phyloP scores from a whole-genome alignment of 2,329 filamentous ascomycete genomes.

The Corynespora cassiicola region DNA sequence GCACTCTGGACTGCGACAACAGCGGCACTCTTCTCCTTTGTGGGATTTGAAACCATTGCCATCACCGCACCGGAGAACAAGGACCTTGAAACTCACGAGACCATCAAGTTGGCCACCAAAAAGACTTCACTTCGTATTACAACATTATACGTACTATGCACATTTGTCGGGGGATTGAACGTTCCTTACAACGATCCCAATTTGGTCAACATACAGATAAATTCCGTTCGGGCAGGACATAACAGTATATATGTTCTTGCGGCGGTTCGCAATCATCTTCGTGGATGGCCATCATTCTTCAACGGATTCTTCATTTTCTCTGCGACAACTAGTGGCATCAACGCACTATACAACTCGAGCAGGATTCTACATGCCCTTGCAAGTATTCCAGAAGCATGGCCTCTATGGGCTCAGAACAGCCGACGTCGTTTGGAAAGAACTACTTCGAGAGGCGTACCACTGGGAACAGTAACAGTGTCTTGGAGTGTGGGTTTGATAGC shows the following conservation, averaged over 20 bases:
- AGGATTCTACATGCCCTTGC: constrained; percentile 53
- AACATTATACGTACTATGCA: constrained; percentile 51
- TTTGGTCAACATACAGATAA: constrained; percentile 33
- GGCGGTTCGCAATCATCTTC: constrained; percentile 47
- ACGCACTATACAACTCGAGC: constrained; percentile 51
- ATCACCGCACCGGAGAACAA: constrained; percentile 54
- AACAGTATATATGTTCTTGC: constrained; percentile 50
- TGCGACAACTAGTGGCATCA: constrained; percentile 50
- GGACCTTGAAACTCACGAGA: constrained; percentile 49
- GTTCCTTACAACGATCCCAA: constrained; percentile 49
- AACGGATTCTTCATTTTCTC: constrained; percentile 56
- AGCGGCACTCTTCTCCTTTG: constrained; percentile 52
- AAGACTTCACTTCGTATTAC: constrained; percentile 53
- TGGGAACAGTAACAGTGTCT: constrained; percentile 45
- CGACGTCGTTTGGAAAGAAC: constrained; percentile 44
- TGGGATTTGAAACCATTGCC: constrained; percentile 52
- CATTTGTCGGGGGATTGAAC: constrained; percentile 51
- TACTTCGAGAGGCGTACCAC: constrained; percentile 44
- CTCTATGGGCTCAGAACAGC: constrained; percentile 41
- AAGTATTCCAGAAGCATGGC: constrained; percentile 48
- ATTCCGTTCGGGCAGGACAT: constrained; percentile 36
- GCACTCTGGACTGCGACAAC: constrained; percentile 52
- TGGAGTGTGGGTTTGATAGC: constrained; percentile 48
- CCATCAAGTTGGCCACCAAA: constrained; percentile 53
- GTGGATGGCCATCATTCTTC: constrained; percentile 49